Evolutionary conservation across 163 green algal species (phyloP), one percentile per base, ranked within the genome.

Genomic region (Trebouxiophyceae sp.): DNA sequence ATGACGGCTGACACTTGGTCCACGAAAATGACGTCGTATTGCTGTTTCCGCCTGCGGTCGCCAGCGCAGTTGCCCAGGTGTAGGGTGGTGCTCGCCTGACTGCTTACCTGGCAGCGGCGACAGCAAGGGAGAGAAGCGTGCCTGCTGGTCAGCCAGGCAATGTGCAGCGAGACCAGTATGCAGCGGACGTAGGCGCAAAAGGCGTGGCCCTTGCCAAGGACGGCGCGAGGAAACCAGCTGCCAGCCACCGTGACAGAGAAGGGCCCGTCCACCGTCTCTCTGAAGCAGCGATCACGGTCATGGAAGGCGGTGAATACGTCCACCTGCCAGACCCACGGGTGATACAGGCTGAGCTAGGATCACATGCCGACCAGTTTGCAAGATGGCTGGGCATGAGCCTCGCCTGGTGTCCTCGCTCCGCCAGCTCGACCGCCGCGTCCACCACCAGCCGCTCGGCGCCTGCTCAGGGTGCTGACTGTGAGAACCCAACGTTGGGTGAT

Each of bases 401-500:
- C 58, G 85, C 89, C 31, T 70, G 67, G 63, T 97, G 84, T 0
- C 85, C 88, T 12, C 27, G 55, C 0, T 45, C 46, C 22, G 78
- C 74, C 4, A 97, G 77, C 71, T 96, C 91, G 0, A 77, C 69
- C 4, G 91, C 94, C 7, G 91, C 91, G 74, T 98, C 93, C 6
- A 99, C 88, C 3, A 99, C 84, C 5, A 98, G 81, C n/a, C 93
- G 73, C 77, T 99, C 93, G 24, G 93, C 93, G 23, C 93, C 81
- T 87, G 72, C 39, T n/a, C 39, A 50, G 12, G 16, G 12, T 16
- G 8, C 39, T 50, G 39, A 50, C 16, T 50, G 39, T n/a, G 39
- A 50, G 50, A 76, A 7, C 19, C 34, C 23, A 27, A 59, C 12
- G 54, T 29, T 16, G 24, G 23, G 16, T 62, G 56, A 62, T 45